phyloP scores from a whole-genome alignment of 1,139 yeast genomes.

The Pichia sp. region DNA sequence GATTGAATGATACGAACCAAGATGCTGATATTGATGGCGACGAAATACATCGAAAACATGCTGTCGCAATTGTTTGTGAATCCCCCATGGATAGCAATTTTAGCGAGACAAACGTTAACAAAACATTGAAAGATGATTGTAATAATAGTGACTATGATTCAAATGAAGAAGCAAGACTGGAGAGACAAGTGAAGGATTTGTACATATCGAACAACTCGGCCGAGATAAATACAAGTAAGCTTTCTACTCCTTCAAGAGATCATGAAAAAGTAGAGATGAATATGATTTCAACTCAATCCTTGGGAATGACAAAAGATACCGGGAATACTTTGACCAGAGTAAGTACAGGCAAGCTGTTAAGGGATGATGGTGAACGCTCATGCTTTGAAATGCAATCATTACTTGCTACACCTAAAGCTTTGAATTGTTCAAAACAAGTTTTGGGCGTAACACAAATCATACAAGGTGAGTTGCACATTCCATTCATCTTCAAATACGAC shows the following conservation, averaged over 20 bases:
- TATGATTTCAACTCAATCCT: conserved; percentile 8
- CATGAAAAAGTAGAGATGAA: conserved; percentile 18
- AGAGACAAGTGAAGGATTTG: conserved; percentile 32
- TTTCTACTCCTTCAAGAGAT: background rate
- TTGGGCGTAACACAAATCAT: conserved; percentile 37
- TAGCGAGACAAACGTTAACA: background rate
- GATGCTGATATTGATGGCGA: conserved; percentile 9
- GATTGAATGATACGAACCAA: conserved; percentile 20
- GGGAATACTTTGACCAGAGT: conserved; percentile 16
- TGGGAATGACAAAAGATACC: conserved; percentile 3
- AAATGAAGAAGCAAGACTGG: conserved; percentile 29
- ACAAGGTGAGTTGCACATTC: conserved; percentile 52
- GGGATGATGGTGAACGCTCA: conserved; percentile 20
- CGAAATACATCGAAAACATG: conserved; percentile 20
- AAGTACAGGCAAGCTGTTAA: conserved; percentile 17
- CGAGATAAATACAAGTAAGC: conserved; percentile 2
- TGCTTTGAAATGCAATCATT: conserved; percentile 30
- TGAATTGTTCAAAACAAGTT: conserved; percentile 15
- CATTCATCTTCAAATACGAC: conserved; percentile 71
- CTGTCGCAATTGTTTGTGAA: conserved; percentile 20
- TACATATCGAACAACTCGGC: conserved; percentile 21
- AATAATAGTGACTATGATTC: conserved; percentile 9
- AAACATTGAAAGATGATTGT: conserved; percentile 2
- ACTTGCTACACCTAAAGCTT: conserved; percentile 25
- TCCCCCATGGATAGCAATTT: conserved; percentile 12